Evolutionary conservation across 1,139 yeast species (phyloP).

Genomic region (Pneumocystis wakefieldiae): DNA sequence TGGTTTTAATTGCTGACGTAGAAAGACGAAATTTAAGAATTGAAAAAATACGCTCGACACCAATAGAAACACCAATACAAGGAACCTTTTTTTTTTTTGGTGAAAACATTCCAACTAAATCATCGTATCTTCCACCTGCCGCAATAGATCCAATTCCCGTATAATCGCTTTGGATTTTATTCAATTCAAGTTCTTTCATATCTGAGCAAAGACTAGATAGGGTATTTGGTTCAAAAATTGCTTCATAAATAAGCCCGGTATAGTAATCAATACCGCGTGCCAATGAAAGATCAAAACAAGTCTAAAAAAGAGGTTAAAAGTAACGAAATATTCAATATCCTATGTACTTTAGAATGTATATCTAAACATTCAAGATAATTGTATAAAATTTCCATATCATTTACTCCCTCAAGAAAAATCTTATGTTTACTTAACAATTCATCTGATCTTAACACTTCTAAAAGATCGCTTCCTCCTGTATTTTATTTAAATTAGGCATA

Average conservation of each 20-base stretch:
- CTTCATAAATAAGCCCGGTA: slow-evolving; percentile 92
- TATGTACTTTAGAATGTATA: slow-evolving; percentile 26
- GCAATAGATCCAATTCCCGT: slow-evolving; percentile 98
- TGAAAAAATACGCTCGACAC: slow-evolving; percentile 88
- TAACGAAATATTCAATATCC: background rate
- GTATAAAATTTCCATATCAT: slow-evolving; percentile 61
- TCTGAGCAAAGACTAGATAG: slow-evolving; percentile 36
- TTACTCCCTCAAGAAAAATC: slow-evolving; percentile 64
- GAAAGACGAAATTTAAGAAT: slow-evolving; percentile 65
- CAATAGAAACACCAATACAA: slow-evolving; percentile 92
- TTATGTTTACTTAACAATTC: slow-evolving; percentile 46
- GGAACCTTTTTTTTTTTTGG: slow-evolving; percentile 70
- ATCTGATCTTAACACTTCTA: slow-evolving; percentile 41
- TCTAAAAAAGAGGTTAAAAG: slow-evolving; percentile 22
- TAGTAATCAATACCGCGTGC: slow-evolving; percentile 97
- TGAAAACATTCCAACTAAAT: slow-evolving; percentile 91
- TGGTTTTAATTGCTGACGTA: slow-evolving; percentile 42
- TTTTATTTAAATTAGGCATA: background rate
- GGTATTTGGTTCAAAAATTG: slow-evolving; percentile 85
- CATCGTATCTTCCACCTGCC: slow-evolving; percentile 97
- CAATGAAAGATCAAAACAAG: slow-evolving; percentile 79
- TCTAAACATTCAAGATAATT: slow-evolving; percentile 71
- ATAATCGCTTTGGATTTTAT: slow-evolving; percentile 38
- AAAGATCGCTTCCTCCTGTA: slow-evolving; percentile 47
- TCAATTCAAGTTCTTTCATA: slow-evolving; percentile 32